Conservation (phyloP, 768 basidiomycete species). For the Galerina marginata region DNA sequence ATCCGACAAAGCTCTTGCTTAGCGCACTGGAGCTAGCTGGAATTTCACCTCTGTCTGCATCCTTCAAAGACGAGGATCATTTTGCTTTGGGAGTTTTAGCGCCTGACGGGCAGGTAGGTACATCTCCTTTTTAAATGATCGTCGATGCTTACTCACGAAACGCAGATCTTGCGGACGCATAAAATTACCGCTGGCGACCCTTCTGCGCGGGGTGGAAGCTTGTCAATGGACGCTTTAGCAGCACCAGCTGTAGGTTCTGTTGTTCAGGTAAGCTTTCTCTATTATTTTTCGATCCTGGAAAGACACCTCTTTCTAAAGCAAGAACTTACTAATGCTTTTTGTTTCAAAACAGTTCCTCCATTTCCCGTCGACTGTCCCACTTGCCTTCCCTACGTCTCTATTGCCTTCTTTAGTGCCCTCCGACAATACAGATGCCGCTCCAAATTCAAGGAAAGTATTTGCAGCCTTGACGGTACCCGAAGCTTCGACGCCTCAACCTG, state of each 20-base stretch:
- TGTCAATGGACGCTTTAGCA: constrained; percentile 60
- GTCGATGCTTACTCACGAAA: background rate
- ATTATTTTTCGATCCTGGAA: background rate
- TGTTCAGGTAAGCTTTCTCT: constrained; percentile 19
- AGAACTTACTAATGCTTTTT: too few species aligned
- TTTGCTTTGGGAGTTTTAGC: constrained; percentile 59
- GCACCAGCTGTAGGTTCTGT: constrained; percentile 57
- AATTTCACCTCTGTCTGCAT: constrained; percentile 12
- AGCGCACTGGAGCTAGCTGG: constrained; percentile 49
- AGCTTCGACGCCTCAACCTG: background rate
- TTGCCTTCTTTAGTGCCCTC: background rate
- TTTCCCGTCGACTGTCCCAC: constrained; percentile 28
- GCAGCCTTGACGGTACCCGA: constrained; percentile 18
- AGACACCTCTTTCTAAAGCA: constrained; percentile 1
- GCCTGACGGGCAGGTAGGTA: constrained; percentile 33
- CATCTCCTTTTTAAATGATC: background rate
- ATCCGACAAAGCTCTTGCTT: constrained; percentile 68
- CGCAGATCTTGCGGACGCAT: constrained; percentile 52
- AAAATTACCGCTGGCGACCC: constrained; percentile 76
- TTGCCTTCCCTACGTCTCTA: constrained; percentile 6
- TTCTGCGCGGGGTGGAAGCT: constrained; percentile 57
- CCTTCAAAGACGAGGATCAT: constrained; percentile 56
- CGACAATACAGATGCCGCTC: background rate
- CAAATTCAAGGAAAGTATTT: background rate
- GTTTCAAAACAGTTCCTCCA: constrained; percentile 44